Evolutionary conservation across 129 eudicot species (phyloP).

Genomic region (Pulicaria dysenterica): DNA sequence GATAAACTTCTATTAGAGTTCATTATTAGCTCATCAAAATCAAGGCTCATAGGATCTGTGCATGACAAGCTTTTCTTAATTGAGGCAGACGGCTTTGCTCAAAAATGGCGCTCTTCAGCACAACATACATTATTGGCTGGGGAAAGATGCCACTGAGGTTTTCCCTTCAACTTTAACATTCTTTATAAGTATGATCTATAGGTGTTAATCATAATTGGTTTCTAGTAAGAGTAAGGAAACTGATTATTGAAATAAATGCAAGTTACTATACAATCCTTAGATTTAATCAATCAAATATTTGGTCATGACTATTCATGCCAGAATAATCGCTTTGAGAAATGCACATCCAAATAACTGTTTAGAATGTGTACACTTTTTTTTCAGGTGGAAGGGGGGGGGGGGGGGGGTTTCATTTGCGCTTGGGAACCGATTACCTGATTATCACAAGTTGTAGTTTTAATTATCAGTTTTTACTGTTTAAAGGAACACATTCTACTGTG

Average conservation of each 20-base stretch:
- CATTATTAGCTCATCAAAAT: background rate
- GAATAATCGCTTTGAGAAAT: too few relatives aligned
- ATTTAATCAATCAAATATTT: background rate
- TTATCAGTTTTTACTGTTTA: too few relatives aligned
- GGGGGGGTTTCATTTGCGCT: too few relatives aligned
- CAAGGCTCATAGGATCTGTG: slow-evolving; percentile 6
- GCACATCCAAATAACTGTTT: too few relatives aligned
- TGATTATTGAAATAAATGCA: background rate
- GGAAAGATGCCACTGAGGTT: slow-evolving; percentile 69
- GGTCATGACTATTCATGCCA: background rate
- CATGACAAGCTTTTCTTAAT: slow-evolving; percentile 18
- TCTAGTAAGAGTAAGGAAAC: background rate
- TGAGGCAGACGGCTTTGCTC: slow-evolving; percentile 57
- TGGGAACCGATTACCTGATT: too few relatives aligned
- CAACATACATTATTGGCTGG: slow-evolving; percentile 81
- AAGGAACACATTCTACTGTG: too few relatives aligned
- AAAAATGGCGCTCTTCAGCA: slow-evolving; percentile 57
- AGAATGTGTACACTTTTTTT: too few relatives aligned
- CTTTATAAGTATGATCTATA: background rate
- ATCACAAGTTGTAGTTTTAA: too few relatives aligned
- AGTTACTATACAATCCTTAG: background rate
- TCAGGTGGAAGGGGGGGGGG: too few relatives aligned
- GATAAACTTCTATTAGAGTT: background rate
- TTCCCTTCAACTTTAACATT: slow-evolving; percentile 12
- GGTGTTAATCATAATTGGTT: background rate